phyloP scores from a whole-genome alignment of 2,329 filamentous ascomycete species.

The Colletotrichum scovillei region DNA sequence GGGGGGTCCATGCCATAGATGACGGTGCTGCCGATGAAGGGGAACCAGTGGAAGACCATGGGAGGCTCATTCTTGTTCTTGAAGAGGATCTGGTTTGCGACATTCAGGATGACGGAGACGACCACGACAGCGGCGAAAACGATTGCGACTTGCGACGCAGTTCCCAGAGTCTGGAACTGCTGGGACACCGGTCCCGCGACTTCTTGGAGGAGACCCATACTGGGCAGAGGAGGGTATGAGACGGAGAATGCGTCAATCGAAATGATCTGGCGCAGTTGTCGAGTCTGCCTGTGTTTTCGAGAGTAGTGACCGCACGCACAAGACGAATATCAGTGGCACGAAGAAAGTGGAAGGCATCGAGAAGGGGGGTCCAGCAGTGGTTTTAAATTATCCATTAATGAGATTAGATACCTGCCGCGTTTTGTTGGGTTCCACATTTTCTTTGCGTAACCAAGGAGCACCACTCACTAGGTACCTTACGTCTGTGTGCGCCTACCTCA shows the following conservation, averaged over 20 bases:
- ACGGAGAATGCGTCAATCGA: slow-evolving; percentile 12
- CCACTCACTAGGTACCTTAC: not conserved
- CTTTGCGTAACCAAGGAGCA: slow-evolving; percentile 8
- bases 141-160: slow-evolving; percentile 59
- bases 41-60: slow-evolving; percentile 84
- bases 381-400: slow-evolving; percentile 35
- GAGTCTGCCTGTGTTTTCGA: slow-evolving; percentile 2
- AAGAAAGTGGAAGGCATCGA: slow-evolving; percentile 6
- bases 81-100: slow-evolving; percentile 82
- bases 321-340: slow-evolving; percentile 17
- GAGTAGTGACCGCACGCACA: slow-evolving; percentile 6
- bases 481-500: not conserved
- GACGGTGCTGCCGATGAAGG: slow-evolving; percentile 89
- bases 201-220: slow-evolving; percentile 68
- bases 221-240: slow-evolving; percentile 2
- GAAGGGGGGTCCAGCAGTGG: slow-evolving; percentile 24
- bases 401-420: slow-evolving; percentile 35
- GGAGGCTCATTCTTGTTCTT: slow-evolving; percentile 86
- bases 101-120: slow-evolving; percentile 78
- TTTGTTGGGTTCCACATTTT: slow-evolving; percentile 33
- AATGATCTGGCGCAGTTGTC: not conserved
- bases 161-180: slow-evolving; percentile 60
- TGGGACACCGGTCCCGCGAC: slow-evolving; percentile 61
- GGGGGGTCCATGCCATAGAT: slow-evolving; percentile 96
- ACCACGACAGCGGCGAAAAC: slow-evolving; percentile 57